Percentiles rank a stretch among this genome's conserved stretches.
These are phyloP conservation scores for Myxozyma neotropica DNA, from an alignment of 805 yeast genomes.

Conservation along the genomic window DNA sequence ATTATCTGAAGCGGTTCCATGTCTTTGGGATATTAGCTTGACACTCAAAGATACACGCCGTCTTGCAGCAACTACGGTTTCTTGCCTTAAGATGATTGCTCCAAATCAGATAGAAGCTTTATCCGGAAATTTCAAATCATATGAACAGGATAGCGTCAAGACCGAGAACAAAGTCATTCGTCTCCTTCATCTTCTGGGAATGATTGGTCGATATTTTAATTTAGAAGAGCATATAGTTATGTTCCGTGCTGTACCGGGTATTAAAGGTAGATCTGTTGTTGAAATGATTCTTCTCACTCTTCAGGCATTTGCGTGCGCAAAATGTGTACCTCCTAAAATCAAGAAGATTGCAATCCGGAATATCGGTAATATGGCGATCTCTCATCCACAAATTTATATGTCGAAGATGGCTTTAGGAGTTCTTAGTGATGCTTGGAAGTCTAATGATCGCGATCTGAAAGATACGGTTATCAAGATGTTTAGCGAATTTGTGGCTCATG, in stretches of 20 bases:
- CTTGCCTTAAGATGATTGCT: slow-evolving; percentile 56
- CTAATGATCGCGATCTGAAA: slow-evolving; percentile 48
- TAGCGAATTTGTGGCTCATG: slow-evolving; percentile 57
- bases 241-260: slow-evolving; percentile 48
- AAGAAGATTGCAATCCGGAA: slow-evolving; percentile 59
- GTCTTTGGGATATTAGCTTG: slow-evolving; percentile 59
- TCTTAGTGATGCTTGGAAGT: slow-evolving; percentile 56
- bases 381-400: slow-evolving; percentile 68
- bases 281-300: slow-evolving; percentile 62
- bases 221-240: slow-evolving; percentile 51
- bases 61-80: slow-evolving; percentile 63
- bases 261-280: slow-evolving; percentile 46
- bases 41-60: slow-evolving; percentile 52
- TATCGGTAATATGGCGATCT: slow-evolving; percentile 58
- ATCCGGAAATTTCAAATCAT: slow-evolving; percentile 15
- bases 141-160: slow-evolving; percentile 8
- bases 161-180: slow-evolving; percentile 55
- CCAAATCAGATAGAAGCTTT: slow-evolving; percentile 48
- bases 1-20: slow-evolving; percentile 72
- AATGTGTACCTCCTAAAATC: slow-evolving; percentile 42
- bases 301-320: slow-evolving; percentile 53
- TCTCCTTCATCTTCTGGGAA: slow-evolving; percentile 64
- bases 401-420: slow-evolving; percentile 56
- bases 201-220: slow-evolving; percentile 70
- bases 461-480: slow-evolving; percentile 60